Conservation (phyloP, 768 basidiomycete genomes). For the Termitomyces sp. region DNA sequence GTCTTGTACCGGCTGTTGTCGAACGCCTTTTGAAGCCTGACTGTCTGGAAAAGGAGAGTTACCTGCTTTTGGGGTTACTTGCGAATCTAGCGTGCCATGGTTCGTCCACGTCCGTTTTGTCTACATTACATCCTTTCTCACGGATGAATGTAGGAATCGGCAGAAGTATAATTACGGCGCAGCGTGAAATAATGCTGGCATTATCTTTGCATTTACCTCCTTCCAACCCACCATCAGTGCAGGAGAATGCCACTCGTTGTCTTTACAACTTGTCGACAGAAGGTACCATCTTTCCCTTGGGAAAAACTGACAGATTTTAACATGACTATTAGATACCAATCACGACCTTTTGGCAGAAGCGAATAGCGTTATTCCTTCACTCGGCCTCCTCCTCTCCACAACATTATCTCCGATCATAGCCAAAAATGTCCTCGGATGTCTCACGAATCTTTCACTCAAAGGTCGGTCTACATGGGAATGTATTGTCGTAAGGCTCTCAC, state of each 20-base stretch:
- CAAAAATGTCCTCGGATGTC: constrained; percentile 12
- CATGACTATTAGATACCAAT: constrained; percentile 1
- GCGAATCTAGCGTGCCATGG: constrained; percentile 15
- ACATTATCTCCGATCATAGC: constrained; percentile 1
- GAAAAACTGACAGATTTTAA: neutral
- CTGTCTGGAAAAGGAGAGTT: constrained; percentile 9
- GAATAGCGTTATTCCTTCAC: neutral
- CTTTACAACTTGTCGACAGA: constrained; percentile 15
- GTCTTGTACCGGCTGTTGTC: constrained; percentile 6
- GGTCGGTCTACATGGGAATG: constrained; percentile 3
- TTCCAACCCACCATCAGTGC: constrained; percentile 1
- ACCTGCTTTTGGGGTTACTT: constrained; percentile 10
- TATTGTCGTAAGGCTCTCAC: neutral
- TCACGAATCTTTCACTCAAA: constrained; percentile 14
- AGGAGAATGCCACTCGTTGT: constrained; percentile 12
- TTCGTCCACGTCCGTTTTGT: neutral
- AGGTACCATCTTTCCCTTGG: neutral
- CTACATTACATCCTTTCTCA: neutral
- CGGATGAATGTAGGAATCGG: constrained; percentile 4
- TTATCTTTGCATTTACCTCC: constrained; percentile 1
- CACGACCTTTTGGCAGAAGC: constrained; percentile 5
- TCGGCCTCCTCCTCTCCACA: constrained; percentile 6
- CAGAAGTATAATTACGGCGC: neutral
- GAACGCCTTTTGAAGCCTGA: constrained; percentile 1
- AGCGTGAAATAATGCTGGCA: constrained; percentile 5